A percentile compares a stretch with the other conserved stretches of the same genome.
Evolutionary conservation across 176 grass and related monocot genomes (phyloP).

Genomic region (Phoenix dactylifera): DNA sequence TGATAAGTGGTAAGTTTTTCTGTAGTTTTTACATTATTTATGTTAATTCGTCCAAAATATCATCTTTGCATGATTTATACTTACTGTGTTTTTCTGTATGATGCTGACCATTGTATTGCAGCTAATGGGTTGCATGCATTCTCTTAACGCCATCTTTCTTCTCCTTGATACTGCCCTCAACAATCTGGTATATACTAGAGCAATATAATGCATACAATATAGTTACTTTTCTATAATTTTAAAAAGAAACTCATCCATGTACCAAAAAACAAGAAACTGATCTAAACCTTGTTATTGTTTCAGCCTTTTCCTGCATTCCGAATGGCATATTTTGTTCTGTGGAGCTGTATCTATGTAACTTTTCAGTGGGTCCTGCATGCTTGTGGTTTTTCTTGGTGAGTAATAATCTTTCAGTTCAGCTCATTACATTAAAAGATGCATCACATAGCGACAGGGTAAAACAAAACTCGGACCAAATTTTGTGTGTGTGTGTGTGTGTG

Average conservation of each 20-base stretch:
- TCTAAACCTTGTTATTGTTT: constrained; percentile 14
- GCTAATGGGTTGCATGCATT: constrained; percentile 75
- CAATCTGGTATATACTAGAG: constrained; percentile 46
- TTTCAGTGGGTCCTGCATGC: constrained; percentile 87
- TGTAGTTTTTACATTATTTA: too few relatives aligned
- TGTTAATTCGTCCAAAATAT: too few relatives aligned
- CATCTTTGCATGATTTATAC: too few relatives aligned
- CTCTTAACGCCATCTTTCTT: constrained; percentile 66
- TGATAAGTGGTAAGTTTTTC: too few relatives aligned
- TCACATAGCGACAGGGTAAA: too few relatives aligned
- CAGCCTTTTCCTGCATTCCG: constrained; percentile 89
- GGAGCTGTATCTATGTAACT: constrained; percentile 70
- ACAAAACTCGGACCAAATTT: too few relatives aligned
- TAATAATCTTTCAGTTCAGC: background rate
- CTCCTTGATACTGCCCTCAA: constrained; percentile 71
- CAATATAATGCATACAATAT: too few relatives aligned
- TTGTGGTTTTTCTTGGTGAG: constrained; percentile 59
- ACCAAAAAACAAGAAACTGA: background rate
- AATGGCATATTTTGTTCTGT: constrained; percentile 80
- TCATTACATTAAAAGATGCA: constrained; percentile 2
- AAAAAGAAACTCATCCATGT: background rate
- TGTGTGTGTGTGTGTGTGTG: rapidly evolving
- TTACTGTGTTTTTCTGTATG: background rate
- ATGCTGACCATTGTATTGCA: constrained; percentile 16
- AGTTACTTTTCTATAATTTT: too few relatives aligned